Conservation (phyloP, 768 basidiomycete genomes). For the Termitomyces sp. region DNA sequence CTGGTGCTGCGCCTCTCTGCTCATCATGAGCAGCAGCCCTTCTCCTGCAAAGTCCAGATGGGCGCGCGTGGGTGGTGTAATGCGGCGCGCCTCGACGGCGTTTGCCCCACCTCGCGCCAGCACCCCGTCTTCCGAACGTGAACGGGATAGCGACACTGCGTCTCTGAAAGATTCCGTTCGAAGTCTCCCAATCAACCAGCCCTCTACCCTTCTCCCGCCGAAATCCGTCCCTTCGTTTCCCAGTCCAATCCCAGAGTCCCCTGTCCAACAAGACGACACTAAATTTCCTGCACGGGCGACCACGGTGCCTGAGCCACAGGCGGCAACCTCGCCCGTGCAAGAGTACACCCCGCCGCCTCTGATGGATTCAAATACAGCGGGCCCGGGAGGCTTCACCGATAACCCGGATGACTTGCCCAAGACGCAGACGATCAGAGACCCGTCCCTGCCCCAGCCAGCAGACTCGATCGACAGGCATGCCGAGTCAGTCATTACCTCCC, state of each 20-base stretch:
- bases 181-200: conserved; percentile 10
- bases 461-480: conserved; percentile 13
- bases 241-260: conserved; percentile 68
- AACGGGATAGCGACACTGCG: conserved; percentile 21
- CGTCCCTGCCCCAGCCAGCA: conserved; percentile 17
- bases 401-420: conserved; percentile 41
- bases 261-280: conserved; percentile 46
- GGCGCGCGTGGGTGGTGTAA: conserved; percentile 51
- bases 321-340: conserved; percentile 9
- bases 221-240: conserved; percentile 24
- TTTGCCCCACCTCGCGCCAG: conserved; percentile 32
- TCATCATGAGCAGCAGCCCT: conserved; percentile 1
- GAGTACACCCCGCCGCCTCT: conserved; percentile 34
- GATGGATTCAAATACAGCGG: conserved; percentile 29
- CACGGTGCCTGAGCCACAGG: conserved; percentile 5
- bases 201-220: conserved; percentile 17
- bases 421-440: conserved; percentile 22
- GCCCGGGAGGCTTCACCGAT: conserved; percentile 47
- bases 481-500: background rate
- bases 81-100: conserved; percentile 57
- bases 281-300: conserved; percentile 27
- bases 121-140: conserved; percentile 25
- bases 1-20: background rate
- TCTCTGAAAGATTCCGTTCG: conserved; percentile 18
- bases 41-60: conserved; percentile 40